phyloP scores from a whole-genome alignment of 139 green algal species.

The Helicosporidium sp. region DNA sequence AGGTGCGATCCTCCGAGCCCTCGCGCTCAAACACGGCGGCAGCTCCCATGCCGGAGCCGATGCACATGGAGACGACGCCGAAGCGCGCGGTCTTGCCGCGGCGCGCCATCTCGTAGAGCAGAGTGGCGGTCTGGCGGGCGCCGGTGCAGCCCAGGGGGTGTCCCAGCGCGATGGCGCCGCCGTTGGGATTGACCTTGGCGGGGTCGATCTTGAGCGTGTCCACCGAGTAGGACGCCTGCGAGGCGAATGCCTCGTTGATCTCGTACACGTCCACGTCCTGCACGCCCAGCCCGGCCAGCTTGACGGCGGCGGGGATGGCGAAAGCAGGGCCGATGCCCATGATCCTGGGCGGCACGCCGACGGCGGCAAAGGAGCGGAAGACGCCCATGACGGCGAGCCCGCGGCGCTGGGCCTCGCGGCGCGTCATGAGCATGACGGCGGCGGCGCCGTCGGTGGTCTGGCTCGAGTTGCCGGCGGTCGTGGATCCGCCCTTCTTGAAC shows the following conservation, averaged over 20 bases:
- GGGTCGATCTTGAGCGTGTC: constrained; percentile 70
- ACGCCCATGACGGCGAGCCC: constrained; percentile 75
- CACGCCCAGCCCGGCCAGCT: constrained; percentile 47
- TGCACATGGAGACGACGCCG: constrained; percentile 96
- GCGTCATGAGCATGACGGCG: constrained; percentile 79
- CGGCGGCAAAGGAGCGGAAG: constrained; percentile 71
- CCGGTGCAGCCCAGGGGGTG: constrained; percentile 83
- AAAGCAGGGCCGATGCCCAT: constrained; percentile 92
- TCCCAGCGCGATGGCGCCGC: constrained; percentile 87
- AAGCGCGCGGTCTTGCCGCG: constrained; percentile 64
- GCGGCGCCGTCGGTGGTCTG: constrained; percentile 87
- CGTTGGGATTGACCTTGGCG: constrained; percentile 87
- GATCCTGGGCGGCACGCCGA: constrained; percentile 83
- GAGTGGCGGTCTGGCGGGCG: constrained; percentile 56
- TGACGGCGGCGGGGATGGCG: constrained; percentile 80
- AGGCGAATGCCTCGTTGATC: constrained; percentile 94
- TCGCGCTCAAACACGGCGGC: constrained; percentile 73
- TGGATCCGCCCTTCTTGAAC: constrained; percentile 87
- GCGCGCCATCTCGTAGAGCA: constrained; percentile 85
- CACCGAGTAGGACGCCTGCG: constrained; percentile 67
- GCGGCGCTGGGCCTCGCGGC: constrained; percentile 55
- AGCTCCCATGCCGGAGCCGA: constrained; percentile 82
- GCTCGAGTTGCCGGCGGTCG: constrained; percentile 80
- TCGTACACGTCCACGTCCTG: constrained; percentile 95
- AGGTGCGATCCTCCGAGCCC: not conserved